Percentiles rank a stretch among this genome's conserved stretches.
Evolutionary conservation across 768 basidiomycete species (phyloP).

Genomic region (Crepidotus variabilis): DNA sequence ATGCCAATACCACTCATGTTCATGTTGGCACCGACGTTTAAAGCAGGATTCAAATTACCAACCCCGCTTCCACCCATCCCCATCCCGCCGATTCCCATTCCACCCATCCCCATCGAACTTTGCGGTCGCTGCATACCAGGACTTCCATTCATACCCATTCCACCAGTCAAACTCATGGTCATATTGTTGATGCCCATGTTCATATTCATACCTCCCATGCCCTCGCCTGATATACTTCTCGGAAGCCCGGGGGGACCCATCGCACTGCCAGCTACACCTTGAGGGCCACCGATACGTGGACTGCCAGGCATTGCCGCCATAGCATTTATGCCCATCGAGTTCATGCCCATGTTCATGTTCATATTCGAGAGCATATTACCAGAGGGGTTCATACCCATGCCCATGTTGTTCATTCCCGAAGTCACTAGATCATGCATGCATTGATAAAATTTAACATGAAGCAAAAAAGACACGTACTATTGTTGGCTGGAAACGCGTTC

Average conservation of each 20-base stretch:
- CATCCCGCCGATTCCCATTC: constrained; percentile 8
- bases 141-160: constrained; percentile 10
- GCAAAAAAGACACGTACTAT: constrained; percentile 6
- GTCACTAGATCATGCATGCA: constrained; percentile 6
- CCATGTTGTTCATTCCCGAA: constrained; percentile 12
- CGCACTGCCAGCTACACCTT: not conserved
- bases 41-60: constrained; percentile 11
- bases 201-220: constrained; percentile 12
- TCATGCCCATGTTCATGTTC: constrained; percentile 12
- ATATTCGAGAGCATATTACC: constrained; percentile 4
- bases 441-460: constrained; percentile 5
- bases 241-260: constrained; percentile 17
- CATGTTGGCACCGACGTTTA: constrained; percentile 6
- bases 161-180: constrained; percentile 13
- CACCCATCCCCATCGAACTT: constrained; percentile 11
- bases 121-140: constrained; percentile 3
- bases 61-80: constrained; percentile 5
- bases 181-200: constrained; percentile 9
- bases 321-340: constrained; percentile 2
- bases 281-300: constrained; percentile 14
- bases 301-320: constrained; percentile 11
- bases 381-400: constrained; percentile 1
- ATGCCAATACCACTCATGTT: constrained; percentile 10
- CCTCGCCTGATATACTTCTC: constrained; percentile 15
- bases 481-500: constrained; percentile 5